Evolutionary conservation across 2,329 filamentous ascomycete genomes (phyloP).

Genomic region (Alternaria atra): DNA sequence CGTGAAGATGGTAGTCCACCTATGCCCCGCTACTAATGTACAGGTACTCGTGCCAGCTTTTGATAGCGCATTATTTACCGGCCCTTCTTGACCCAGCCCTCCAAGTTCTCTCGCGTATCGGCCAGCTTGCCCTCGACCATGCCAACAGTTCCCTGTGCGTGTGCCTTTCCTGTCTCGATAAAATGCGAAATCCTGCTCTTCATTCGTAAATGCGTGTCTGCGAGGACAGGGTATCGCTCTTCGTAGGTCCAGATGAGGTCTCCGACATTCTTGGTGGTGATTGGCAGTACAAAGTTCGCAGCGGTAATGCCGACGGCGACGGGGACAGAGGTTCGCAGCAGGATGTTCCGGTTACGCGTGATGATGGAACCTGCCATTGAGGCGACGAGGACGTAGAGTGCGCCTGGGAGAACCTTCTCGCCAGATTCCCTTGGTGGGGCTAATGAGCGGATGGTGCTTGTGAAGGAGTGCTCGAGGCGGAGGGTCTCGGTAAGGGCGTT

Average conservation of each 20-base stretch:
- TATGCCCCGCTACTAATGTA: slow-evolving; percentile 24
- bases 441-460: slow-evolving; percentile 85
- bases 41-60: slow-evolving; percentile 22
- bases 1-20: slow-evolving; percentile 6
- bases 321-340: slow-evolving; percentile 80
- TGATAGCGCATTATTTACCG: slow-evolving; percentile 62
- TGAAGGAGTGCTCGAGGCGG: slow-evolving; percentile 87
- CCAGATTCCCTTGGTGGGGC: slow-evolving; percentile 85
- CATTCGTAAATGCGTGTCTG: slow-evolving; percentile 79
- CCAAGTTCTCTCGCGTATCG: slow-evolving; percentile 77
- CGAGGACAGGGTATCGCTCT: slow-evolving; percentile 82
- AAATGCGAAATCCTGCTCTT: slow-evolving; percentile 74
- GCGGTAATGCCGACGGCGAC: slow-evolving; percentile 82
- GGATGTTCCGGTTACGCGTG: slow-evolving; percentile 83
- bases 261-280: slow-evolving; percentile 89
- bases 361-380: slow-evolving; percentile 96
- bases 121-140: slow-evolving; percentile 84
- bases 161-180: slow-evolving; percentile 76
- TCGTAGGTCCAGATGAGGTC: slow-evolving; percentile 93
- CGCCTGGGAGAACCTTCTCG: slow-evolving; percentile 88
- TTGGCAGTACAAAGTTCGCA: slow-evolving; percentile 83
- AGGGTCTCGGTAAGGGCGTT: slow-evolving; percentile 80
- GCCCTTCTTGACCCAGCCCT: slow-evolving; percentile 92
- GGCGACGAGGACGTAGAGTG: slow-evolving; percentile 90
- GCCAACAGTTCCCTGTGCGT: slow-evolving; percentile 73